These are phyloP conservation scores for Pestalotiopsis sp. DNA, from an alignment of 2,329 filamentous ascomycete genomes.

Conservation along the genomic window DNA sequence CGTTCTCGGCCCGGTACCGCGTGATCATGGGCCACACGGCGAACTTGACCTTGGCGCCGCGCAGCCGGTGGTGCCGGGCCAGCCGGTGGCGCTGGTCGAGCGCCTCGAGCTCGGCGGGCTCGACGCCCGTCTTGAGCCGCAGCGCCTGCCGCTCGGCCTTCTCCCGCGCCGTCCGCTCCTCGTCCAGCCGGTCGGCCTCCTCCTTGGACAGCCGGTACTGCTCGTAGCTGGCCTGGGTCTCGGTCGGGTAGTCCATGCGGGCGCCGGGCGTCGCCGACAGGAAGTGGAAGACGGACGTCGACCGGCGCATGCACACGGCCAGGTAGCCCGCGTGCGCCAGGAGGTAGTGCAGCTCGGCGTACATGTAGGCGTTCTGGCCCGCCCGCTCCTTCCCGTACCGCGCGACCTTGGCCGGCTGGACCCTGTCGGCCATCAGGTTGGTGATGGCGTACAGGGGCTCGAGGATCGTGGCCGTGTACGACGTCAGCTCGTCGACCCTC, in stretches of 20 bases:
- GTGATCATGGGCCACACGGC: constrained; percentile 34
- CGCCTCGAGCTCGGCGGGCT: constrained; percentile 8
- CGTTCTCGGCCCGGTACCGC: constrained; percentile 27
- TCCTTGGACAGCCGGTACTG: constrained; percentile 26
- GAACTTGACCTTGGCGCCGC: constrained; percentile 34
- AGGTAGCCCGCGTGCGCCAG: constrained; percentile 31
- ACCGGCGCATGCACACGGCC: constrained; percentile 31
- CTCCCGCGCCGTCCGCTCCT: constrained; percentile 16
- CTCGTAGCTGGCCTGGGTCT: constrained; percentile 24
- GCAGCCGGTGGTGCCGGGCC: constrained; percentile 25
- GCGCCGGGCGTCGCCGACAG: constrained; percentile 32
- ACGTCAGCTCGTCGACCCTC: constrained; percentile 36
- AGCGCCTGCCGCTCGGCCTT: not conserved
- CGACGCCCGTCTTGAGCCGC: not conserved
- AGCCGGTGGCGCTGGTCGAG: constrained; percentile 14
- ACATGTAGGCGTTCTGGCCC: constrained; percentile 16
- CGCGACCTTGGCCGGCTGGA: not conserved
- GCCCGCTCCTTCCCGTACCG: not conserved
- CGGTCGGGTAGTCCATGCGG: constrained; percentile 28
- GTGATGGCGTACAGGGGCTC: constrained; percentile 38
- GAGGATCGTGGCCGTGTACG: constrained; percentile 34
- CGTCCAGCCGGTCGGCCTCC: constrained; percentile 20
- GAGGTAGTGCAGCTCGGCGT: constrained; percentile 28
- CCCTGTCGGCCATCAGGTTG: not conserved
- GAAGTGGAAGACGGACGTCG: constrained; percentile 30